phyloP scores from a whole-genome alignment of 305 asterid genomes.

The Lippia alba region DNA sequence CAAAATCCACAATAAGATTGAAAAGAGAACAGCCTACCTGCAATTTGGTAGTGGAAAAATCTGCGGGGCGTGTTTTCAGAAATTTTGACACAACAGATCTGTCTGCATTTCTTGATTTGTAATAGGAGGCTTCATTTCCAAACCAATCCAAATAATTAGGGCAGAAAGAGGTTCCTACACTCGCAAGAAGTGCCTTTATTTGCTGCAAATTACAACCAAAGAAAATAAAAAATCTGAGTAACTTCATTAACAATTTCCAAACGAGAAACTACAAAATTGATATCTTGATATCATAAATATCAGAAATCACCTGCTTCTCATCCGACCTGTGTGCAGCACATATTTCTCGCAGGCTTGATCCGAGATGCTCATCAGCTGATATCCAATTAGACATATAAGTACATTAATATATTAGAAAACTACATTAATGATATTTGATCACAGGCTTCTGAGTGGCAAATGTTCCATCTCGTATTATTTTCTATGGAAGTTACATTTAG shows the following conservation, averaged over 20 bases:
- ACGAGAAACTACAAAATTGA: slow-evolving; percentile 18
- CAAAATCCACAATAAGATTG: slow-evolving; percentile 25
- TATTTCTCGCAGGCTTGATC: slow-evolving; percentile 85
- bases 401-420: slow-evolving; percentile 6
- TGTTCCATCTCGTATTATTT: slow-evolving; percentile 1
- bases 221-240: slow-evolving; percentile 29
- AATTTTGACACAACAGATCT: slow-evolving; percentile 77
- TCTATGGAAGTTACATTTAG: slow-evolving; percentile 11
- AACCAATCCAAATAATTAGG: slow-evolving; percentile 90
- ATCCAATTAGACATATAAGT: slow-evolving; percentile 32
- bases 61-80: slow-evolving; percentile 84
- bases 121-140: slow-evolving; percentile 60
- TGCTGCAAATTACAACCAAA: slow-evolving; percentile 58
- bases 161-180: slow-evolving; percentile 83
- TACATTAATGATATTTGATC: neutral
- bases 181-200: slow-evolving; percentile 93
- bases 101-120: slow-evolving; percentile 78
- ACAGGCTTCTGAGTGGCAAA: slow-evolving; percentile 13
- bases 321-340: slow-evolving; percentile 91
- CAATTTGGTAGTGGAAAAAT: slow-evolving; percentile 75
- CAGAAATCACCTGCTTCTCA: slow-evolving; percentile 83
- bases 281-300: slow-evolving; percentile 28
- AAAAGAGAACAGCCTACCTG: slow-evolving; percentile 58
- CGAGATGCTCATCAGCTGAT: slow-evolving; percentile 65
- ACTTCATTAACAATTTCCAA: slow-evolving; percentile 15